Base-by-base conservation (phyloP, 306 rosid species). In the Pyrus communis region DNA sequence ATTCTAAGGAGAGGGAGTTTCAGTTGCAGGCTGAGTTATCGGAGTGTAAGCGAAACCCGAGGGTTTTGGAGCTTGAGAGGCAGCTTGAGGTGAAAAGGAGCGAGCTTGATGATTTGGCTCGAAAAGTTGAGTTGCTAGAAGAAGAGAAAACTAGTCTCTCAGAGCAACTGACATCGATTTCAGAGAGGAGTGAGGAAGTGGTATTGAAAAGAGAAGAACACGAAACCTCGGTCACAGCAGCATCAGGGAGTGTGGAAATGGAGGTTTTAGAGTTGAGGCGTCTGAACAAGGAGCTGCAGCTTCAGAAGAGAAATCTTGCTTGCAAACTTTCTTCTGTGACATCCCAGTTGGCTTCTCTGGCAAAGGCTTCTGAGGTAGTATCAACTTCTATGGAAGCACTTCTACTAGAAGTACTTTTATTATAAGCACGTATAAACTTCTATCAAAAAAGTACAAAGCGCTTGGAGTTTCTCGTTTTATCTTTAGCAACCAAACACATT, bases 261-360 rank as follows among this genome's bases (percentile, higher is more conserved):
- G 97, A 94, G 62, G 93, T 94, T 77, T 90, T 94, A 27, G 97
- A 94, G 76, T 77, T 94, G 88, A 90, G 96, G 84, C 85, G 98
- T 27, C 59, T 94, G 70, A 94, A 92, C 76, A 94, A 90, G 88
- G 98, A 94, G 86, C 87, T 94, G 18, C 98, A 94, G 86, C 87
- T 94, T 80, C 92, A 92, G 85, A 94, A 94, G 87, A 86, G 98
- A 75, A 90, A 83, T 69, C 95, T 90, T 71, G 77, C 95, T 80
- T 89, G 97, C 73, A 88, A 88, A 65, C 86, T 94, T 57, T 74
- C 97, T 69, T 82, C 96, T 57, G 70, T 86, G 52, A 91, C 93
- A 70, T 82, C 94, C 68, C 86, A 94, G 74, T 66, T 87, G 70
- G 82, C 93, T 77, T 86, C 89, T 77, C 76, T 86, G 61, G 77